Evolutionary conservation across 2,329 filamentous ascomycete genomes (phyloP), one percentile per base, ranked within the genome.

Genomic region (Penicillium sp.): DNA sequence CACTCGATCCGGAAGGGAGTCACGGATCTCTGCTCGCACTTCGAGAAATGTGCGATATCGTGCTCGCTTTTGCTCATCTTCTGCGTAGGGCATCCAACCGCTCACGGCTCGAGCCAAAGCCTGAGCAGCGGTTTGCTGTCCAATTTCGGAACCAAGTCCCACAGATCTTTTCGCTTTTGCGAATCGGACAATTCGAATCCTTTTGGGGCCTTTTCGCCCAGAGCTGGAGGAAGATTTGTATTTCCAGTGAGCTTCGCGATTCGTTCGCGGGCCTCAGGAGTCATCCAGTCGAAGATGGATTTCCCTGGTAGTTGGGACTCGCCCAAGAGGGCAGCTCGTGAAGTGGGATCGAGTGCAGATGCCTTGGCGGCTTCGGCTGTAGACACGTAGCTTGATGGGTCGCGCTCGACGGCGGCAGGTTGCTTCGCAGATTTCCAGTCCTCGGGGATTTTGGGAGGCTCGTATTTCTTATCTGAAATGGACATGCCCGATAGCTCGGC

Each of bases 221-320:
- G 73, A 0, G 85, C 93, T 6, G 82, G 80, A 0, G 93, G 93
- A 2, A 98, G 78, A 60, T 91, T 80, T 2, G 70, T 69, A 47
- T 83, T 89, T 1, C 90, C 90, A 2, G 88, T 89, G 1, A 83
- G 83, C 9, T 81, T 77, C 3, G 79, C 89, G 36, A 98, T 78
- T 22, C 84, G 81, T 42, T 91, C 85, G 51, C 93, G 82, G 3
- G 87, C 82, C 27, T 86, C 79, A 0, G 87, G 77, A 0, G 87
- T 87, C 55, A 98, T 78, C 67, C 87, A 98, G 69, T 97, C 90
- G 66, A 97, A 98, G 2, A 98, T 84, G 0, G 93, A 97, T 71
- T 97, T 96, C 0, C 89, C 88, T 0, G 90, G 90, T 0, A 97
- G 74, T 28, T 81, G 79, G 31, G 80, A 76, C 70, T 96, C 91